Percentiles rank a stretch among this genome's conserved stretches.
phyloP scores from a whole-genome alignment of 495 filamentous ascomycete genomes.

The Aspergillus carlsbadensis region DNA sequence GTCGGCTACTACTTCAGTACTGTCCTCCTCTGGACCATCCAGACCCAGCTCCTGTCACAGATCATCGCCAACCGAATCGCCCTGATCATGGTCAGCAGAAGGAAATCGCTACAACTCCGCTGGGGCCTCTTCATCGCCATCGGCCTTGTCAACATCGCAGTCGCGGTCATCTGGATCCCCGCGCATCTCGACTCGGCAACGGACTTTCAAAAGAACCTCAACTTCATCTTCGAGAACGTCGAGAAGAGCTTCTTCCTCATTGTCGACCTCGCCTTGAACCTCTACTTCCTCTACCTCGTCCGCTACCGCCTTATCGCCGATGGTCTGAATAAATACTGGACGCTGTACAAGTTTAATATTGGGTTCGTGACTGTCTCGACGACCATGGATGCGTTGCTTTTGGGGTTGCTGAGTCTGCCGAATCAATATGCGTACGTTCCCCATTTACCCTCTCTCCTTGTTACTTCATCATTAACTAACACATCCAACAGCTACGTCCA shows the following conservation, averaged over 20 bases:
- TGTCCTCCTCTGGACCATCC: conserved; percentile 36
- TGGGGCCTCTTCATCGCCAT: conserved; percentile 43
- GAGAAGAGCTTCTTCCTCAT: conserved; percentile 49
- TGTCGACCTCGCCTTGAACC: conserved; percentile 47
- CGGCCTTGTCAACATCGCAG: conserved; percentile 42
- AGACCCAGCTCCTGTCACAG: conserved; percentile 45
- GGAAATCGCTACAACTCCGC: conserved; percentile 29
- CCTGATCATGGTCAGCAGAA: conserved; percentile 33
- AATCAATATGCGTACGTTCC: conserved; percentile 3
- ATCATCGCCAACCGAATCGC: conserved; percentile 51
- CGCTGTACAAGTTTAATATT: conserved; percentile 49
- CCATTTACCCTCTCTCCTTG: not conserved
- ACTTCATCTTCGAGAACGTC: conserved; percentile 49
- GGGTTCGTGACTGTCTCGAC: conserved; percentile 49
- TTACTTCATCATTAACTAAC: not conserved
- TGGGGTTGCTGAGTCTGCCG: not conserved
- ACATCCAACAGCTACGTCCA: conserved; percentile 39
- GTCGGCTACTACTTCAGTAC: conserved; percentile 15
- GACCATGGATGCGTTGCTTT: conserved; percentile 44
- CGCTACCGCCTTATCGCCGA: conserved; percentile 43
- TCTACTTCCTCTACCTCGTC: conserved; percentile 48
- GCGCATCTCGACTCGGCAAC: conserved; percentile 25
- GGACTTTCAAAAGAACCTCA: conserved; percentile 39
- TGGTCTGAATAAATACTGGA: conserved; percentile 49
- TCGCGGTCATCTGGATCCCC: conserved; percentile 51